Conservation (phyloP, 2,329 filamentous ascomycete genomes). For the Septoria linicola region DNA sequence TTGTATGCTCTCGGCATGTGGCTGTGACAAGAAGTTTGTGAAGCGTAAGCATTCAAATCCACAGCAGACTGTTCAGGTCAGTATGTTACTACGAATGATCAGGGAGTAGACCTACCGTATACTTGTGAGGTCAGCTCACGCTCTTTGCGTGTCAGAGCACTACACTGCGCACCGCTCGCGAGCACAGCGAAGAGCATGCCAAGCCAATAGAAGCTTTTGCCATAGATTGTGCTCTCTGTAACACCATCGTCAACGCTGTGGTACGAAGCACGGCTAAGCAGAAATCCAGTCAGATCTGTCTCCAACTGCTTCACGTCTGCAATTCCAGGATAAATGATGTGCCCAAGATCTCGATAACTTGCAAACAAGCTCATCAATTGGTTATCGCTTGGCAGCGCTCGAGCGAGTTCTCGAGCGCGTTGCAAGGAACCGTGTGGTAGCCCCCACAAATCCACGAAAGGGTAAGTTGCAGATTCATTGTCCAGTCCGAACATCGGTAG, state of each 20-base stretch:
- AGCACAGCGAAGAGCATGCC: conserved; percentile 61
- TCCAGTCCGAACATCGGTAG: conserved; percentile 62
- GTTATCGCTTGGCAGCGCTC: conserved; percentile 58
- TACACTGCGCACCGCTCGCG: conserved; percentile 63
- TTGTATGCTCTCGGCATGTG: conserved; percentile 61
- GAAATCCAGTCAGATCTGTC: conserved; percentile 53
- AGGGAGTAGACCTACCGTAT: conserved; percentile 48
- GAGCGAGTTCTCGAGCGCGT: conserved; percentile 58
- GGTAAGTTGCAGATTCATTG: conserved; percentile 64
- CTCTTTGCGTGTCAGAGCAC: conserved; percentile 57
- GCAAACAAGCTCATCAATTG: conserved; percentile 59
- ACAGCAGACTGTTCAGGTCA: conserved; percentile 48
- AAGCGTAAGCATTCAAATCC: conserved; percentile 64
- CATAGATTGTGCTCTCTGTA: conserved; percentile 56
- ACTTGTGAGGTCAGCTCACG: conserved; percentile 64
- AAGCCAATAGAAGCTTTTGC: conserved; percentile 58
- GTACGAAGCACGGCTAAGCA: conserved; percentile 52
- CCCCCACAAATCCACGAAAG: conserved; percentile 64
- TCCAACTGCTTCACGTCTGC: conserved; percentile 58
- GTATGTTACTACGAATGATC: background rate
- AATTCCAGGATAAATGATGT: conserved; percentile 61
- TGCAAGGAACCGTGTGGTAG: conserved; percentile 58
- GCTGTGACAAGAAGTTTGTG: conserved; percentile 63
- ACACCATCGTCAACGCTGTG: conserved; percentile 46
- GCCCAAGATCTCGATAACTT: conserved; percentile 58